Percentiles rank a stretch among this genome's conserved stretches.
Conservation (phyloP, 306 rosid species). For the Lathyrus oleraceus region DNA sequence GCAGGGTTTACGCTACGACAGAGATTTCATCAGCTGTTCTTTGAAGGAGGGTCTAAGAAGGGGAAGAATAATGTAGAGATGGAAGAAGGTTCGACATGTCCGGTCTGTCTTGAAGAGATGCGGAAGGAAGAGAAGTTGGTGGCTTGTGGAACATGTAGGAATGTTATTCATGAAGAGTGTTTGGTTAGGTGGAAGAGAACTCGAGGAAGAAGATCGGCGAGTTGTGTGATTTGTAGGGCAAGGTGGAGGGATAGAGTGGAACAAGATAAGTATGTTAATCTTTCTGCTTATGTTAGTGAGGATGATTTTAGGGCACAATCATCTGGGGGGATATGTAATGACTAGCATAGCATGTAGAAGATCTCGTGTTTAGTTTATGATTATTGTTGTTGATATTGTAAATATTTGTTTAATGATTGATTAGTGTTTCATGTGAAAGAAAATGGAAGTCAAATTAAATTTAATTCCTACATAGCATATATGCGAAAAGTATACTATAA, state of each 20-base stretch:
- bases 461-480: too few species aligned
- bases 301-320: constrained; percentile 21
- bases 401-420: not conserved
- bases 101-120: constrained; percentile 84
- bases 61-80: constrained; percentile 27
- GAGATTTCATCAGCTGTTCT: constrained; percentile 66
- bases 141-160: constrained; percentile 70
- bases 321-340: constrained; percentile 11
- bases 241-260: constrained; percentile 58
- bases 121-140: constrained; percentile 58
- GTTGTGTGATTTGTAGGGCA: constrained; percentile 89
- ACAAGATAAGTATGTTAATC: constrained; percentile 65
- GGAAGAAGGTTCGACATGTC: constrained; percentile 69
- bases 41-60: not conserved
- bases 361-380: not conserved
- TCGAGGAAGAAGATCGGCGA: constrained; percentile 55
- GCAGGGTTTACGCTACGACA: constrained; percentile 53
- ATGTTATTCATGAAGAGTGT: constrained; percentile 80
- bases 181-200: constrained; percentile 73
- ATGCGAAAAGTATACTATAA: too few species aligned
- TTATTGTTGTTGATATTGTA: not conserved
- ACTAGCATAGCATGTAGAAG: not conserved
- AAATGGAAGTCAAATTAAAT: not conserved
- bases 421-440: constrained; percentile 9
- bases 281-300: constrained; percentile 61